These are phyloP conservation scores for Hypomyces perniciosus DNA, from an alignment of 2,329 filamentous ascomycete genomes.

Conservation along the genomic window DNA sequence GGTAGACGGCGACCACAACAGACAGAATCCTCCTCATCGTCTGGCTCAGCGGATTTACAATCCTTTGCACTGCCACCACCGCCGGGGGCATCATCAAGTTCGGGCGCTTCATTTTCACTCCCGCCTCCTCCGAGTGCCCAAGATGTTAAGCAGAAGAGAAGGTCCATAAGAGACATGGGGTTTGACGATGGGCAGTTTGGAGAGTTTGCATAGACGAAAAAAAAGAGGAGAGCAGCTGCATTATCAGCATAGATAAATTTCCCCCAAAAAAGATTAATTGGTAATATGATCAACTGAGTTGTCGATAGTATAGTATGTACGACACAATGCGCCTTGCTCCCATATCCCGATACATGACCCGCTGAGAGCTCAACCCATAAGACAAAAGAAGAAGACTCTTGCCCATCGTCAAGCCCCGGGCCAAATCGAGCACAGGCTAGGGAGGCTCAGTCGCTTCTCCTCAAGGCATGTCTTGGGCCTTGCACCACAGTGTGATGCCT, in stretches of 20 bases:
- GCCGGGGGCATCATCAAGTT: conserved; percentile 31
- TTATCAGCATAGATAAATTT: conserved; percentile 6
- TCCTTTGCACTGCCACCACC: conserved; percentile 73
- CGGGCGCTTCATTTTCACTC: conserved; percentile 44
- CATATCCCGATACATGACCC: too few species aligned
- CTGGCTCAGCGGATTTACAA: conserved; percentile 31
- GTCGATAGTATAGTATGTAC: too few species aligned
- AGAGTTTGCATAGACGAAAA: conserved; percentile 56
- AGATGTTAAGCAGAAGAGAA: conserved; percentile 55
- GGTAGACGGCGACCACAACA: conserved; percentile 40
- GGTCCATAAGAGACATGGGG: conserved; percentile 59
- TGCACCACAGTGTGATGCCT: background rate
- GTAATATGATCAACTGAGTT: background rate
- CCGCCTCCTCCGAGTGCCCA: conserved; percentile 62
- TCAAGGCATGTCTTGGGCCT: background rate
- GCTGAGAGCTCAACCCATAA: too few species aligned
- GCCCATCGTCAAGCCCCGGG: conserved; percentile 7
- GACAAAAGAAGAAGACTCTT: too few species aligned
- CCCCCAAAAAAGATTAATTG: conserved; percentile 6
- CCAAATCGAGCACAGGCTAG: conserved; percentile 23
- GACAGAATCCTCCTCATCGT: conserved; percentile 11
- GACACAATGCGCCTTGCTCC: too few species aligned
- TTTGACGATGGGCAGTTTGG: conserved; percentile 88
- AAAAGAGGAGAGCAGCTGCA: conserved; percentile 6
- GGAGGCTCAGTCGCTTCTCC: conserved; percentile 24